Evolutionary conservation across 2,329 filamentous ascomycete genomes (phyloP).

Genomic region (Pseudogymnoascus pannorum): DNA sequence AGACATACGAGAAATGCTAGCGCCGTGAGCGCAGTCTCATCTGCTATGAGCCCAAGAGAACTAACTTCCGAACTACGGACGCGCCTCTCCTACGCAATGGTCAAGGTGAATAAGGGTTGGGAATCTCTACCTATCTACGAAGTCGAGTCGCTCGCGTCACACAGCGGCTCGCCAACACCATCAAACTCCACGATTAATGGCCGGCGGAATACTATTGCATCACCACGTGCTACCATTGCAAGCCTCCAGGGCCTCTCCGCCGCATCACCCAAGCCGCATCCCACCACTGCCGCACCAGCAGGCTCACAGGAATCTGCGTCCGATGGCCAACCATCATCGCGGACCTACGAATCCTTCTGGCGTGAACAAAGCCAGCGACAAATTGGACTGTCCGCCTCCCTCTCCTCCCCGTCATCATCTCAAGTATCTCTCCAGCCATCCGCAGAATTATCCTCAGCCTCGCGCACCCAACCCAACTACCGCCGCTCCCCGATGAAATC

Average conservation of each 20-base stretch:
- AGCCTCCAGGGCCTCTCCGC: slow-evolving; percentile 27
- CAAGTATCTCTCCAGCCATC: slow-evolving; percentile 27
- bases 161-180: slow-evolving; percentile 56
- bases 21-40: slow-evolving; percentile 53
- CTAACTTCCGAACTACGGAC: slow-evolving; percentile 61
- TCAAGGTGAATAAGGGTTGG: slow-evolving; percentile 88
- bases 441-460: slow-evolving; percentile 30
- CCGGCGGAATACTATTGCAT: slow-evolving; percentile 45
- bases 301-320: slow-evolving; percentile 31
- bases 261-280: slow-evolving; percentile 7
- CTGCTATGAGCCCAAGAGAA: slow-evolving; percentile 55
- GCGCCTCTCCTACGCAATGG: slow-evolving; percentile 84
- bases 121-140: slow-evolving; percentile 71
- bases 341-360: slow-evolving; percentile 40
- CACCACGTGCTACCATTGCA: slow-evolving; percentile 40
- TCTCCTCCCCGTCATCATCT: slow-evolving; percentile 40
- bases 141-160: slow-evolving; percentile 66
- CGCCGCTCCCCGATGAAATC: slow-evolving; percentile 27
- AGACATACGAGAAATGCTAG: slow-evolving; percentile 66
- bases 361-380: slow-evolving; percentile 33
- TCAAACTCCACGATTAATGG: slow-evolving; percentile 49
- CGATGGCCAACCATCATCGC: slow-evolving; percentile 21
- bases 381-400: slow-evolving; percentile 32
- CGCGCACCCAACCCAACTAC: slow-evolving; percentile 16
- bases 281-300: slow-evolving; percentile 16